Evolutionary conservation across 345 rosid genomes (phyloP).

Genomic region (Bruguiera parviflora): DNA sequence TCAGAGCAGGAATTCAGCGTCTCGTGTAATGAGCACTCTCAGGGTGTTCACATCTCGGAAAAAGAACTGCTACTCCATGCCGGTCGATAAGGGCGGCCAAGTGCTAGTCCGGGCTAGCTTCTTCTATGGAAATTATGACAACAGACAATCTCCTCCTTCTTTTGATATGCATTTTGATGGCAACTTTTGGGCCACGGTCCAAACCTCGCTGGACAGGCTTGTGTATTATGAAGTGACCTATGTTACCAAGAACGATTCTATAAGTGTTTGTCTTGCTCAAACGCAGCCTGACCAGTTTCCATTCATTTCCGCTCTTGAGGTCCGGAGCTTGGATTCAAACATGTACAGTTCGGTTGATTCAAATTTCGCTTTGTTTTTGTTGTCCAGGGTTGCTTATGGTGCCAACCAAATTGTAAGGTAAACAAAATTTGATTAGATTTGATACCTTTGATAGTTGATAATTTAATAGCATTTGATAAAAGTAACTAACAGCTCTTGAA

Average conservation of each 20-base stretch:
- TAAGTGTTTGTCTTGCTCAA: conserved; percentile 28
- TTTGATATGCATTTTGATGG: conserved; percentile 30
- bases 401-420: conserved; percentile 8
- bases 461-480: background rate
- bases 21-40: conserved; percentile 19
- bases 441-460: background rate
- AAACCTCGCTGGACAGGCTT: conserved; percentile 4
- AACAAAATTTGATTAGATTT: background rate
- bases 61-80: conserved; percentile 26
- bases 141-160: conserved; percentile 16
- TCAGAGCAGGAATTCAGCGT: background rate
- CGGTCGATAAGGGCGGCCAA: background rate
- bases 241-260: conserved; percentile 6
- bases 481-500: no score
- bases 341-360: conserved; percentile 14
- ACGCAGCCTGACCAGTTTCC: conserved; percentile 27
- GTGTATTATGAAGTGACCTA: conserved; percentile 16
- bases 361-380: conserved; percentile 13
- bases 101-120: conserved; percentile 25
- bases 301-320: conserved; percentile 29
- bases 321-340: conserved; percentile 14
- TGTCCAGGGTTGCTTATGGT: conserved; percentile 10
- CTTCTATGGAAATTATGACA: conserved; percentile 31
- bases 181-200: conserved; percentile 22
- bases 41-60: conserved; percentile 23